Conservation (phyloP, 2,329 filamentous ascomycete genomes). For the Pseudocercospora vitis region DNA sequence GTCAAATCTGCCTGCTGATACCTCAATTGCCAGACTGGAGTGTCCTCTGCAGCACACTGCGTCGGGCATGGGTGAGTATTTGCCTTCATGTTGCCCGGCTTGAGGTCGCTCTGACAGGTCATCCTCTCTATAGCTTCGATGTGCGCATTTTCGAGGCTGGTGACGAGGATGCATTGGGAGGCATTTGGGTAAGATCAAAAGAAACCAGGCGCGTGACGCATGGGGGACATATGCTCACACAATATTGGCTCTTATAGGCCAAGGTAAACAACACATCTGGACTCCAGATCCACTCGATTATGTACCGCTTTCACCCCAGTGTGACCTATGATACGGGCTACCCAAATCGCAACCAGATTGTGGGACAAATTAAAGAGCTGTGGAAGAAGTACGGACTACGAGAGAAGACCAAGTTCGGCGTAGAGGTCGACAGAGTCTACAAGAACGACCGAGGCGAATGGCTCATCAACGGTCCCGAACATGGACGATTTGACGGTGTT, state of each 20-base stretch:
- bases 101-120: no score
- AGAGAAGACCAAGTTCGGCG: slow-evolving; percentile 69
- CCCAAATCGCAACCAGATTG: slow-evolving; percentile 72
- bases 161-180: slow-evolving; percentile 57
- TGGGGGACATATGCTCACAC: no score
- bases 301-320: slow-evolving; percentile 85
- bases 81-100: no score
- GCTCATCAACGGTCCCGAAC: slow-evolving; percentile 71
- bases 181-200: slow-evolving; percentile 39
- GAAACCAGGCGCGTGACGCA: no score
- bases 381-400: slow-evolving; percentile 76
- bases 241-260: no score
- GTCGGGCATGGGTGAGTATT: slow-evolving; percentile 85
- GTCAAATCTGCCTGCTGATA: no score
- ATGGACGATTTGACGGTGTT: slow-evolving; percentile 75
- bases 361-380: slow-evolving; percentile 67
- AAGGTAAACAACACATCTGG: slow-evolving; percentile 73
- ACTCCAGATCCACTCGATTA: slow-evolving; percentile 79
- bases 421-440: slow-evolving; percentile 66
- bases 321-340: slow-evolving; percentile 75
- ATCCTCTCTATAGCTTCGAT: no score
- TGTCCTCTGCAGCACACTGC: slow-evolving; percentile 69
- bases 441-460: slow-evolving; percentile 68
- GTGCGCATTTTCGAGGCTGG: slow-evolving; percentile 76
- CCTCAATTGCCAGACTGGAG: no score